Evolutionary conservation across 345 rosid genomes (phyloP).

Genomic region (Gossypioides kirkii): DNA sequence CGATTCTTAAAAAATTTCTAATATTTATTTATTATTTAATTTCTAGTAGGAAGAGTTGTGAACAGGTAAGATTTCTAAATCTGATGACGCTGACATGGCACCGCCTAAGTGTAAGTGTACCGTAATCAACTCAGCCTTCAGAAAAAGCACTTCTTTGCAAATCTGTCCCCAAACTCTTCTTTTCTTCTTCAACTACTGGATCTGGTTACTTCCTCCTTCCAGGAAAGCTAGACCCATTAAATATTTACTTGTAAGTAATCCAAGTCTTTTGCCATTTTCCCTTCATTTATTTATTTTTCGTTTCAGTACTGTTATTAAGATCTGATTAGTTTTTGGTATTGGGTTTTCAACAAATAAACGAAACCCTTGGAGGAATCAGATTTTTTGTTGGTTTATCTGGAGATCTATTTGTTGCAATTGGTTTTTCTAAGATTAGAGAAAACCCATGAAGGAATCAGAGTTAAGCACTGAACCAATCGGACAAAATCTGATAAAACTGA

Average conservation of each 20-base stretch:
- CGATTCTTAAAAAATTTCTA: too few species aligned
- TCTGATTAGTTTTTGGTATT: slow-evolving; percentile 2
- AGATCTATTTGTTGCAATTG: slow-evolving; percentile 3
- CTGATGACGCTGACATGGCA: slow-evolving; percentile 11
- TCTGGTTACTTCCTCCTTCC: slow-evolving; percentile 5
- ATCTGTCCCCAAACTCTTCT: background rate
- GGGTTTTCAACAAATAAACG: slow-evolving; percentile 1
- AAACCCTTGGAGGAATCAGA: background rate
- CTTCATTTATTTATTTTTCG: background rate
- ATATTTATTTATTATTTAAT: too few species aligned
- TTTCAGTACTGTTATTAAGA: slow-evolving; percentile 2
- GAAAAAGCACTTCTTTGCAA: background rate
- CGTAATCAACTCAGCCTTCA: slow-evolving; percentile 1
- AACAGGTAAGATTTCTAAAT: background rate
- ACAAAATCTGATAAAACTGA: slow-evolving; percentile 71
- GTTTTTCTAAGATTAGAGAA: slow-evolving; percentile 4
- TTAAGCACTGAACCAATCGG: slow-evolving; percentile 62
- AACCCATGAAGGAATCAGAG: slow-evolving; percentile 69
- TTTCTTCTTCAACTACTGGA: slow-evolving; percentile 1
- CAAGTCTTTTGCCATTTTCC: background rate
- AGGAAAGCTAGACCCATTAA: slow-evolving; percentile 19
- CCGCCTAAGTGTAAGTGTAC: background rate
- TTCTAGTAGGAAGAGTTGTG: background rate
- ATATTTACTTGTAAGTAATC: slow-evolving; percentile 27
- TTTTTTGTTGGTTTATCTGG: slow-evolving; percentile 5